Conservation (phyloP, 371 early-diverging fungal species). For the Actinomortierella ambigua region DNA sequence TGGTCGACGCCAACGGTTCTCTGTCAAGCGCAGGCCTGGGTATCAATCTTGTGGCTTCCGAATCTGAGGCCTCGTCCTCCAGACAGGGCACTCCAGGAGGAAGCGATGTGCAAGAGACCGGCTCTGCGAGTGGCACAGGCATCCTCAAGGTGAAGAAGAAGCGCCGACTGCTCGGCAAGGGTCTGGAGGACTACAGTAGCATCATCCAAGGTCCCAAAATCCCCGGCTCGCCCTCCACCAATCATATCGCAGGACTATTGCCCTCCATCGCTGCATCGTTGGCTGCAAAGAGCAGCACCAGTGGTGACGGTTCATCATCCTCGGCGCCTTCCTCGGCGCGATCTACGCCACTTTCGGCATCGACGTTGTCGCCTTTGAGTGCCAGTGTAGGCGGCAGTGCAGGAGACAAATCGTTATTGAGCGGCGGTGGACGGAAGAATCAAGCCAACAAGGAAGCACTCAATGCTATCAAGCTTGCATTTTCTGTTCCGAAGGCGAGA, state of each 20-base stretch:
- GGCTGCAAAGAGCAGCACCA: too few relatives aligned
- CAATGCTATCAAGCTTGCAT: slow-evolving; percentile 40
- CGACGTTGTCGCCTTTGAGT: too few relatives aligned
- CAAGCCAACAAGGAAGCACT: slow-evolving; percentile 26
- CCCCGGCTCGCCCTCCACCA: too few relatives aligned
- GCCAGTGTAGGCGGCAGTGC: too few relatives aligned
- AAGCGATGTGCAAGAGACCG: neutral
- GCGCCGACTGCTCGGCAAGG: slow-evolving; percentile 38
- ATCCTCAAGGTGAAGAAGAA: slow-evolving; percentile 32
- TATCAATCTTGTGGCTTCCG: neutral
- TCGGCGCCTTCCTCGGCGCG: too few relatives aligned
- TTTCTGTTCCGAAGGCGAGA: slow-evolving; percentile 29
- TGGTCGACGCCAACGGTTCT: neutral
- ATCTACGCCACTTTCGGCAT: too few relatives aligned
- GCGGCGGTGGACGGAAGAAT: neutral
- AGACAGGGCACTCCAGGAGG: neutral
- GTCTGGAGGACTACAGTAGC: slow-evolving; percentile 16
- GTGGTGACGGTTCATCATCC: too few relatives aligned
- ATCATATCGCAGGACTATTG: too few relatives aligned
- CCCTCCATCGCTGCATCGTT: too few relatives aligned
- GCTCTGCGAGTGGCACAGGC: neutral
- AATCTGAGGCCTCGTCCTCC: neutral
- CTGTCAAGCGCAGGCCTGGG: neutral
- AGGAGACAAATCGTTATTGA: too few relatives aligned
- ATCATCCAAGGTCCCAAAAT: too few relatives aligned